These are phyloP conservation scores for Voacanga thouarsii DNA, from an alignment of 257 asterid species.

Conservation along the genomic window DNA sequence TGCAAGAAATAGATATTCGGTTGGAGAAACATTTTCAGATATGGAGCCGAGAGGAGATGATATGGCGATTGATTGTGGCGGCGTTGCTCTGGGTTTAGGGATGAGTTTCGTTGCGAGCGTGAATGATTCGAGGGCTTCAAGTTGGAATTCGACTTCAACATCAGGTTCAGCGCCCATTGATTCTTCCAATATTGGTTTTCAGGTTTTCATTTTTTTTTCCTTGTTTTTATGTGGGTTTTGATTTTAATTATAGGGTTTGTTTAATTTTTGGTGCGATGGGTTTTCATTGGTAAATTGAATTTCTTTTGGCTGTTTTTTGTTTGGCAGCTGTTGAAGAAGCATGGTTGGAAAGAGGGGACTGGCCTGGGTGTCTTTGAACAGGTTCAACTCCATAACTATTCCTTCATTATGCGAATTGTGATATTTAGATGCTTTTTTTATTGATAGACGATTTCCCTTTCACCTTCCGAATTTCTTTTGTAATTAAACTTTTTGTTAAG, in stretches of 20 bases:
- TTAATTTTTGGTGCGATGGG: too few relatives aligned
- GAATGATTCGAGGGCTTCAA: neutral
- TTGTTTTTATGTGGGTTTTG: neutral
- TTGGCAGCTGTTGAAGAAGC: constrained; percentile 75
- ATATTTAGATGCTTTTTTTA: neutral
- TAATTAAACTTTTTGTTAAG: neutral
- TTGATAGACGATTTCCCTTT: neutral
- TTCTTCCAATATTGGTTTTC: constrained; percentile 25
- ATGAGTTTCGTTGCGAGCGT: neutral
- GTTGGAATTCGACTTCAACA: constrained; percentile 11
- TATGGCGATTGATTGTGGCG: constrained; percentile 1
- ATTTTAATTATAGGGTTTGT: neutral
- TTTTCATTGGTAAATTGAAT: neutral
- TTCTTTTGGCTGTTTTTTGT: neutral
- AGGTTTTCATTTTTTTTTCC: neutral
- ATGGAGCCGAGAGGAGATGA: neutral
- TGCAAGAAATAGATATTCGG: neutral
- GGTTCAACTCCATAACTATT: constrained; percentile 29
- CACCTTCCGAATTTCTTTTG: neutral
- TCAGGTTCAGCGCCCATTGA: constrained; percentile 13
- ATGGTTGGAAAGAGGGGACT: constrained; percentile 92
- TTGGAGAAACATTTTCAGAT: neutral
- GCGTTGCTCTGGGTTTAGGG: constrained; percentile 16
- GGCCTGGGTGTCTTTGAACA: constrained; percentile 80
- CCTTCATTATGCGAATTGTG: neutral